phyloP scores from a whole-genome alignment of 371 early-diverging fungal species.

The Choanephora cucurbitarum region DNA sequence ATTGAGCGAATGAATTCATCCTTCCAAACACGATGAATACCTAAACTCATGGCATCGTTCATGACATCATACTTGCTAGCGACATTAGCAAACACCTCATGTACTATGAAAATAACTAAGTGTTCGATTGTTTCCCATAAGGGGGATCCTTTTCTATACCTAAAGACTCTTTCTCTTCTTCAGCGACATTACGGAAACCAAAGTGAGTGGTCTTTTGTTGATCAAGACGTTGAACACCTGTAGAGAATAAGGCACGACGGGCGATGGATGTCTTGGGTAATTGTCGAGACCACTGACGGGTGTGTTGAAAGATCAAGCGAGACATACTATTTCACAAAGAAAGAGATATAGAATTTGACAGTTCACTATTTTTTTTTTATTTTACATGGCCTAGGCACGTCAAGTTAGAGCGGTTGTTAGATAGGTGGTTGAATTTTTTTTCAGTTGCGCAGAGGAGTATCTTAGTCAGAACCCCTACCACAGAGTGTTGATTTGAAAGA shows the following conservation, averaged over 20 bases:
- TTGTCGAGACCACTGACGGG: slow-evolving; percentile 3
- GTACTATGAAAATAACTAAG: slow-evolving; percentile 68
- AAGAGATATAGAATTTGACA: too few relatives aligned
- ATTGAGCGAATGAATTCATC: slow-evolving; percentile 85
- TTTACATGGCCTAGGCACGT: too few relatives aligned
- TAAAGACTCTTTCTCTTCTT: slow-evolving; percentile 82
- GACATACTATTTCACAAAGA: neutral
- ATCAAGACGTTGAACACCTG: slow-evolving; percentile 6
- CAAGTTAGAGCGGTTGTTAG: too few relatives aligned
- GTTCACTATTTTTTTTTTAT: too few relatives aligned
- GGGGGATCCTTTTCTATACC: slow-evolving; percentile 55
- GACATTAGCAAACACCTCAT: slow-evolving; percentile 89
- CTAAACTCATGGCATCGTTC: slow-evolving; percentile 96
- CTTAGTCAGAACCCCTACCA: too few relatives aligned
- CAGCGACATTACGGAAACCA: slow-evolving; percentile 87
- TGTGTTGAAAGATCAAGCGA: slow-evolving; percentile 10
- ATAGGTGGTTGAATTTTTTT: too few relatives aligned
- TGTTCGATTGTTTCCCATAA: too few relatives aligned
- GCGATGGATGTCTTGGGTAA: neutral
- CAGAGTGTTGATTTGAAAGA: too few relatives aligned
- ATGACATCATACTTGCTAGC: slow-evolving; percentile 94
- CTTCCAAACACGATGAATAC: slow-evolving; percentile 95
- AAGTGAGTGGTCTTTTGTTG: slow-evolving; percentile 75
- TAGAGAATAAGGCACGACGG: slow-evolving; percentile 14
- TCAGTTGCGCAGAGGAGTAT: too few relatives aligned